Evolutionary conservation across 2,329 filamentous ascomycete species (phyloP).

Genomic region (Botrytis cinerea): DNA sequence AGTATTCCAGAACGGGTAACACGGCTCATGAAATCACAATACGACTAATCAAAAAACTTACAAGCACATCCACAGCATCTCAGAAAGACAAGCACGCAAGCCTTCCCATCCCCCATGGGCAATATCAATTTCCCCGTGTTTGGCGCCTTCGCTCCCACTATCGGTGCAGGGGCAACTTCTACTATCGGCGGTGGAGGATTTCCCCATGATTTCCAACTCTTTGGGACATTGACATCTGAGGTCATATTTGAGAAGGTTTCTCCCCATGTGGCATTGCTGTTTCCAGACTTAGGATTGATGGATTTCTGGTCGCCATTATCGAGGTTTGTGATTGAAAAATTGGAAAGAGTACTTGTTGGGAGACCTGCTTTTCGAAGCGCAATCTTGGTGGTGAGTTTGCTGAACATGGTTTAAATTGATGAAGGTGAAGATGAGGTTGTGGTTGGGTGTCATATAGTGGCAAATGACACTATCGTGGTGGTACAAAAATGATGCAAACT

Average conservation of each 20-base stretch:
- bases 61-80: slow-evolving; percentile 77
- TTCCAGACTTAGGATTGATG: slow-evolving; percentile 29
- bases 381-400: slow-evolving; percentile 40
- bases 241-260: slow-evolving; percentile 38
- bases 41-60: slow-evolving; percentile 44
- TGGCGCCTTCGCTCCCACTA: slow-evolving; percentile 35
- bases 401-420: slow-evolving; percentile 34
- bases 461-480: not conserved
- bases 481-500: not conserved
- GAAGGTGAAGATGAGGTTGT: not conserved
- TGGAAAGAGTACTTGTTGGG: slow-evolving; percentile 34
- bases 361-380: slow-evolving; percentile 41
- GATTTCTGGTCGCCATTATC: slow-evolving; percentile 23
- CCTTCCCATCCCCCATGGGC: slow-evolving; percentile 52
- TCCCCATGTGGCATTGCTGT: slow-evolving; percentile 29
- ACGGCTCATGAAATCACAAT: not conserved
- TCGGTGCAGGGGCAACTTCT: slow-evolving; percentile 34
- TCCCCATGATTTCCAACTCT: slow-evolving; percentile 38
- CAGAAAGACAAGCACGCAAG: slow-evolving; percentile 65
- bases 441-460: not conserved
- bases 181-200: slow-evolving; percentile 37
- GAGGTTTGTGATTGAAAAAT: slow-evolving; percentile 24
- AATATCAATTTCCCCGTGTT: slow-evolving; percentile 41
- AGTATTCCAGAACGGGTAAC: not conserved
- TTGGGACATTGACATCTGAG: slow-evolving; percentile 31